A percentile compares a stretch with the other conserved stretches of the same genome.
Evolutionary conservation across 495 filamentous ascomycete genomes (phyloP).

Genomic region (Hyaloscypha hepaticicola): DNA sequence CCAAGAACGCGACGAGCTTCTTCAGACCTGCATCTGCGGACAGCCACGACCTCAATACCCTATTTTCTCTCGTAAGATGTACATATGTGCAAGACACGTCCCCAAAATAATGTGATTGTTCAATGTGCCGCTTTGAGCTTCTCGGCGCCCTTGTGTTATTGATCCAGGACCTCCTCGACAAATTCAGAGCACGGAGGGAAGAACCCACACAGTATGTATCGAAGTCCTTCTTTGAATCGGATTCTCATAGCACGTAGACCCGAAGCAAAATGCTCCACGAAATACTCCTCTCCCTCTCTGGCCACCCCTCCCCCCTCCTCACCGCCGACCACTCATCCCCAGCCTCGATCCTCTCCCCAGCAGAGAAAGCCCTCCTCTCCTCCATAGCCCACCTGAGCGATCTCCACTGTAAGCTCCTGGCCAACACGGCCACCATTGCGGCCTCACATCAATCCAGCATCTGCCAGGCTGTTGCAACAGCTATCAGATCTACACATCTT

Average conservation of each 20-base stretch:
- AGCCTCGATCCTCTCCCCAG: conserved; percentile 60
- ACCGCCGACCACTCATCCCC: conserved; percentile 41
- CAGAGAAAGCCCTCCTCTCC: conserved; percentile 77
- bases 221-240: neutral
- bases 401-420: conserved; percentile 68
- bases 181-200: conserved; percentile 14
- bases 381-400: conserved; percentile 73
- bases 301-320: conserved; percentile 87
- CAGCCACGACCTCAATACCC: neutral
- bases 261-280: conserved; percentile 85
- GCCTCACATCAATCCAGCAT: conserved; percentile 71
- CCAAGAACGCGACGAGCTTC: neutral
- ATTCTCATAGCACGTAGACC: conserved; percentile 7
- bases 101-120: neutral
- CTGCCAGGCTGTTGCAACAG: conserved; percentile 83
- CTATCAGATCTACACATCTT: conserved; percentile 72
- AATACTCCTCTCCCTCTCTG: conserved; percentile 90
- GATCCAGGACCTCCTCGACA: conserved; percentile 38
- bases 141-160: conserved; percentile 48
- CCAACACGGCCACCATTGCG: conserved; percentile 61
- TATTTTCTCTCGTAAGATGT: neutral
- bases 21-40: neutral
- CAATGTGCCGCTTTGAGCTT: conserved; percentile 54
- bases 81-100: neutral
- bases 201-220: neutral